Evolutionary conservation across 164 flowering plant genomes (phyloP).

Genomic region (Protea cynaroides): DNA sequence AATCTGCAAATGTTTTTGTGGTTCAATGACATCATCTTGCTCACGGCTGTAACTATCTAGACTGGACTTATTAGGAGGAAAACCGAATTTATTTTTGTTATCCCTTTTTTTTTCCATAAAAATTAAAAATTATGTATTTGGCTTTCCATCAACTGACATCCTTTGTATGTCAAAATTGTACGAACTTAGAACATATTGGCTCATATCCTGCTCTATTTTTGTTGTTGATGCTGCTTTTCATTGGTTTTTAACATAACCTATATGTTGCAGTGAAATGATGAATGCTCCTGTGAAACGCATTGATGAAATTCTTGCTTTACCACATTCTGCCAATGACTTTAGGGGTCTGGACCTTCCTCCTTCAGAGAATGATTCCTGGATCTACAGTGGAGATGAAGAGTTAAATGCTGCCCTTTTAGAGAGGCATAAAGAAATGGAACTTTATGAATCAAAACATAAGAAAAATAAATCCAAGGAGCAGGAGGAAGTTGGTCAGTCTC

Average conservation of each 20-base stretch:
- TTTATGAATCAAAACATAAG: constrained; percentile 44
- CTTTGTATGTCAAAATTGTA: no score
- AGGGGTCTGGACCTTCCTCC: constrained; percentile 57
- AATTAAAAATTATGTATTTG: no score
- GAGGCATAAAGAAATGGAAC: constrained; percentile 85
- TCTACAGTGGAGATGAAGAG: constrained; percentile 85
- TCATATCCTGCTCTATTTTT: neutral
- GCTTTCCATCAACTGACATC: no score
- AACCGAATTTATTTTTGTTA: no score
- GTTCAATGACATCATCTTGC: neutral
- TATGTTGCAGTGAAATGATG: constrained; percentile 65
- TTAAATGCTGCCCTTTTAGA: constrained; percentile 65
- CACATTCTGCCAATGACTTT: constrained; percentile 60
- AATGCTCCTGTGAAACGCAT: constrained; percentile 80
- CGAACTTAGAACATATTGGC: neutral
- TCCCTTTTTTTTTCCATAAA: no score
- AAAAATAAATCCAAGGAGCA: constrained; percentile 48
- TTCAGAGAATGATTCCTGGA: constrained; percentile 93
- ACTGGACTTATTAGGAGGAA: neutral
- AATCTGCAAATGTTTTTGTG: no score
- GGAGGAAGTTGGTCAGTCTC: constrained; percentile 27
- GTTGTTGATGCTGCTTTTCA: neutral
- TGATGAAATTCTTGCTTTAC: constrained; percentile 77
- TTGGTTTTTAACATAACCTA: neutral
- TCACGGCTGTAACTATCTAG: neutral